phyloP scores from a whole-genome alignment of 139 green algal species.

The Chlamydomonas applanata region DNA sequence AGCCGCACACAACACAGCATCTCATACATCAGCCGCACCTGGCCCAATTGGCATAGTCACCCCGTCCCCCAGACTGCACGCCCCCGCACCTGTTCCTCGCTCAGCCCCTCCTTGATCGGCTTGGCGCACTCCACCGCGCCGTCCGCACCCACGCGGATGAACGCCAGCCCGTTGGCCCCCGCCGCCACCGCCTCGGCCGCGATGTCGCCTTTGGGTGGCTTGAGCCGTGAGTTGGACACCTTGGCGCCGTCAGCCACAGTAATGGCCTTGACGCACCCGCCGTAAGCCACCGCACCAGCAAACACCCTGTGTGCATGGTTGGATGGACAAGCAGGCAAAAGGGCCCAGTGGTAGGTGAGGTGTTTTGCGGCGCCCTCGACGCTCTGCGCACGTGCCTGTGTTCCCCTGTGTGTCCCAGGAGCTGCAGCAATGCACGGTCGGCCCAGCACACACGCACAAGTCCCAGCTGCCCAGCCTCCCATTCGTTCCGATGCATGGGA shows the following conservation, averaged over 20 bases:
- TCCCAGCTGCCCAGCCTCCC: too few relatives aligned
- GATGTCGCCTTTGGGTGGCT: slow-evolving; percentile 80
- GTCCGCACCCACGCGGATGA: slow-evolving; percentile 66
- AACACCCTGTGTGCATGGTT: slow-evolving; percentile 92
- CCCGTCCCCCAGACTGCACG: too few relatives aligned
- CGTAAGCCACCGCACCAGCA: slow-evolving; percentile 54
- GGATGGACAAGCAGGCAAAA: not conserved
- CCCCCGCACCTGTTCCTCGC: slow-evolving; percentile 32
- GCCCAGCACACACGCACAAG: too few relatives aligned
- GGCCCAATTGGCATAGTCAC: too few relatives aligned
- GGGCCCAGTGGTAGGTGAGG: too few relatives aligned
- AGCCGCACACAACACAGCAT: too few relatives aligned
- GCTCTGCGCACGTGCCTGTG: too few relatives aligned
- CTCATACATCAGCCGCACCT: too few relatives aligned
- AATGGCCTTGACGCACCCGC: slow-evolving; percentile 85
- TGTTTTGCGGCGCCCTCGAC: too few relatives aligned
- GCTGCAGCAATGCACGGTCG: too few relatives aligned
- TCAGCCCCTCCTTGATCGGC: slow-evolving; percentile 77
- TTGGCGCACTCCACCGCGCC: slow-evolving; percentile 76
- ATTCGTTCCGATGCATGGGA: too few relatives aligned
- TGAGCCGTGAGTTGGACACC: slow-evolving; percentile 83
- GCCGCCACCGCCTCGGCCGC: slow-evolving; percentile 64
- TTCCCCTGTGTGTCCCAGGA: too few relatives aligned
- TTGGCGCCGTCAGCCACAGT: slow-evolving; percentile 73
- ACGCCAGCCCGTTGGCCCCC: slow-evolving; percentile 65